Conservation (phyloP, 805 yeast species). For the Candida sonorensis region DNA sequence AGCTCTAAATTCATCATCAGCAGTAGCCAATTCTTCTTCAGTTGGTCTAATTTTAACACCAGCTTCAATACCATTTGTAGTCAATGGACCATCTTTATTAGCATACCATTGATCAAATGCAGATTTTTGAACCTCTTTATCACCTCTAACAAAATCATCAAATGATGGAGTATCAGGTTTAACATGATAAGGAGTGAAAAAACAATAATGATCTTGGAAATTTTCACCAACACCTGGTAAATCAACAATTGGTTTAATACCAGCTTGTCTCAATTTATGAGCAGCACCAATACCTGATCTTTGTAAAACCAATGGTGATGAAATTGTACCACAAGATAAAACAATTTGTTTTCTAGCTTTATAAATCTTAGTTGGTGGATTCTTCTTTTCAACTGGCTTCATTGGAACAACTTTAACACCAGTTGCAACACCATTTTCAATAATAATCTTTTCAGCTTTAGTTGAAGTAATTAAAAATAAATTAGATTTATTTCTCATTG, state of each 20-base stretch:
- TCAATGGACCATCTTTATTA: constrained; percentile 25
- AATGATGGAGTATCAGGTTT: constrained; percentile 24
- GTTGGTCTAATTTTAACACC: constrained; percentile 28
- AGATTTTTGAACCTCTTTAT: constrained; percentile 19
- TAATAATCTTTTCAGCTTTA: constrained; percentile 21
- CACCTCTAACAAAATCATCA: constrained; percentile 25
- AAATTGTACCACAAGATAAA: constrained; percentile 39
- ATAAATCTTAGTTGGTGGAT: constrained; percentile 11
- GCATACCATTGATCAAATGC: constrained; percentile 26
- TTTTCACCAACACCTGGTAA: constrained; percentile 26
- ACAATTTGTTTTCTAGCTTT: constrained; percentile 40
- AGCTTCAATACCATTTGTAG: constrained; percentile 26
- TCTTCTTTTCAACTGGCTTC: constrained; percentile 15
- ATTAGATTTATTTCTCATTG: constrained; percentile 24
- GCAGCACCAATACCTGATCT: constrained; percentile 38
- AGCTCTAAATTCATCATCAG: constrained; percentile 20
- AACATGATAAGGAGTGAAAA: constrained; percentile 23
- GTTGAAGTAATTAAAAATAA: constrained; percentile 20
- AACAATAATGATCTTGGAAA: constrained; percentile 27
- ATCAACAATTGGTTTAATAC: constrained; percentile 24
- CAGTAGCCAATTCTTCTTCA: constrained; percentile 21
- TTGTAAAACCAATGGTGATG: constrained; percentile 41
- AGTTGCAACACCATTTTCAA: constrained; percentile 22
- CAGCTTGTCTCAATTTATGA: constrained; percentile 22
- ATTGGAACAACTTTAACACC: constrained; percentile 20